Evolutionary conservation across 768 basidiomycete species (phyloP).

Genomic region (Tylopilus felleus): DNA sequence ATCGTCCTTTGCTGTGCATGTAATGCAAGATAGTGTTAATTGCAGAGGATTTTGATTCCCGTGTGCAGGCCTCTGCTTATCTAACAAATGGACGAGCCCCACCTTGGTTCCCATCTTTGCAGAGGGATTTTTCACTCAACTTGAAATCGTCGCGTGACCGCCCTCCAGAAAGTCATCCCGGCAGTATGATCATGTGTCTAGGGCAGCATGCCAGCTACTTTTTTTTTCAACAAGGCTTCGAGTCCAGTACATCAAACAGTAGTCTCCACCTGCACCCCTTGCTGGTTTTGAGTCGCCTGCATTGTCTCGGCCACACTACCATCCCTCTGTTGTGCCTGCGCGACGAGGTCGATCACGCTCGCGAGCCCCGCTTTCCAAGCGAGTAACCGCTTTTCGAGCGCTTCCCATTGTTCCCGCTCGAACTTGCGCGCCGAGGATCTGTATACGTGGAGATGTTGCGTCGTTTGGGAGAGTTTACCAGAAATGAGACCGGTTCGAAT

Average conservation of each 20-base stretch:
- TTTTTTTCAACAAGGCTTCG: neutral
- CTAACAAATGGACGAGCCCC: too few species aligned
- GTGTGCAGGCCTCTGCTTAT: too few species aligned
- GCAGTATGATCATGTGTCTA: neutral
- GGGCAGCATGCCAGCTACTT: neutral
- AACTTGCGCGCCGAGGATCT: constrained; percentile 75
- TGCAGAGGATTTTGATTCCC: too few species aligned
- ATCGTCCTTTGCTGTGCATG: neutral
- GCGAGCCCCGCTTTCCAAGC: constrained; percentile 75
- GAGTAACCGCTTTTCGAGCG: constrained; percentile 67
- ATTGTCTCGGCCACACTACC: constrained; percentile 18
- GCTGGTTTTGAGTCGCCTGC: constrained; percentile 23
- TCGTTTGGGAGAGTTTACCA: constrained; percentile 81
- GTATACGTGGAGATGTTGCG: constrained; percentile 67
- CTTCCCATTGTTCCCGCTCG: constrained; percentile 76
- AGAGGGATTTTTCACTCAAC: too few species aligned
- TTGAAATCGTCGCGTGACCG: too few species aligned
- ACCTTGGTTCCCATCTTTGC: too few species aligned
- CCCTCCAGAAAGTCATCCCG: too few species aligned
- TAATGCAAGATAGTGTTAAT: neutral
- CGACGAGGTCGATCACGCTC: constrained; percentile 68
- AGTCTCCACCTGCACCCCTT: constrained; percentile 22
- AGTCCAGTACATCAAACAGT: constrained; percentile 13
- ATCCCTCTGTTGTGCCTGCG: constrained; percentile 46
- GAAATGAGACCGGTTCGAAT: constrained; percentile 77